Evolutionary conservation across 2,329 filamentous ascomycete genomes (phyloP).

Genomic region (Passalora sequoiae): DNA sequence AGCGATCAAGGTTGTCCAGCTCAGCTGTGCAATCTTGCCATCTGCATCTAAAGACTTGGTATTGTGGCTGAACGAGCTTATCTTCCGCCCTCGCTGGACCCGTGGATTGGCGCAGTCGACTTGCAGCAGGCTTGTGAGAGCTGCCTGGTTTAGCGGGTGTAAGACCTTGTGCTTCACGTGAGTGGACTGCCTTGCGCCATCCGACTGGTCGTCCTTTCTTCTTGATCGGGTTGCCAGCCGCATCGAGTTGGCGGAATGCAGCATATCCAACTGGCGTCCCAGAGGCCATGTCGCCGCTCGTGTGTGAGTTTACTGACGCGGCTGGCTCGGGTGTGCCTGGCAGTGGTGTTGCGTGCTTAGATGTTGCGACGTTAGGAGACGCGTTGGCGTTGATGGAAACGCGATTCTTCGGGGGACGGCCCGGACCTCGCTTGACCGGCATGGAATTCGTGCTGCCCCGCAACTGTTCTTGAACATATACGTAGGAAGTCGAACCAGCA

Average conservation of each 20-base stretch:
- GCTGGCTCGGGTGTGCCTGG: background rate
- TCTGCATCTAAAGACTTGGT: slow-evolving; percentile 51
- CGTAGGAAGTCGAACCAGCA: background rate
- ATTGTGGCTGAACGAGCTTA: slow-evolving; percentile 28
- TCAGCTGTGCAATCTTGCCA: slow-evolving; percentile 55
- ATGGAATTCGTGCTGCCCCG: slow-evolving; percentile 4
- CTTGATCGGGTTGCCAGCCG: slow-evolving; percentile 32
- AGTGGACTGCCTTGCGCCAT: slow-evolving; percentile 47
- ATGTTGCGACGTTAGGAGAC: background rate
- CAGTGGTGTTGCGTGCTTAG: background rate
- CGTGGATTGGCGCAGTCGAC: slow-evolving; percentile 17
- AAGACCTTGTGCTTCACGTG: slow-evolving; percentile 32
- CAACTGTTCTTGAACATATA: slow-evolving; percentile 6
- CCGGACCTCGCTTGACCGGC: background rate
- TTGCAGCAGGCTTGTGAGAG: slow-evolving; percentile 8
- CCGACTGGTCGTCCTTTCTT: slow-evolving; percentile 47
- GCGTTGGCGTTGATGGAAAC: background rate
- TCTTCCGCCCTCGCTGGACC: slow-evolving; percentile 2
- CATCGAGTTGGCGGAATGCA: slow-evolving; percentile 37
- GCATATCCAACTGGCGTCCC: slow-evolving; percentile 36
- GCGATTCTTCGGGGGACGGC: slow-evolving; percentile 9
- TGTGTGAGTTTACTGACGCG: background rate
- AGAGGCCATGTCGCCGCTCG: slow-evolving; percentile 6
- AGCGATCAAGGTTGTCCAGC: slow-evolving; percentile 57
- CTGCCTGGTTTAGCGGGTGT: slow-evolving; percentile 18